phyloP scores from a whole-genome alignment of 108 stramenopile species.

The Parietichytrium sp. region DNA sequence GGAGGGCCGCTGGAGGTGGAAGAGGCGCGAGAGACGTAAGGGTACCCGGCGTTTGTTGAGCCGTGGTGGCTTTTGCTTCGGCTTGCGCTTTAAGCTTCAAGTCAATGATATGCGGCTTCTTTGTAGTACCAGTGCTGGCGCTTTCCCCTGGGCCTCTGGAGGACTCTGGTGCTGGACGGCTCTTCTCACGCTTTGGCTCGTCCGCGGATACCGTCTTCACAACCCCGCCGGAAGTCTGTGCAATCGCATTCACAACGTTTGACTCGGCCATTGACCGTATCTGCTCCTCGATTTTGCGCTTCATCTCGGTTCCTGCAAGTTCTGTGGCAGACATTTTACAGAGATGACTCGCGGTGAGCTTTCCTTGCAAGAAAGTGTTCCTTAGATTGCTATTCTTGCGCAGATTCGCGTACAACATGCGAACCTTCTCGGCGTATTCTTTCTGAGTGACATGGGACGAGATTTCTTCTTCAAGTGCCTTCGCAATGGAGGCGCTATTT shows the following conservation, averaged over 20 bases:
- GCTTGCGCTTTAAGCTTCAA: neutral
- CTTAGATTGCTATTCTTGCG: neutral
- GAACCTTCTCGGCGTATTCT: neutral
- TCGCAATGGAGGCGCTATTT: neutral
- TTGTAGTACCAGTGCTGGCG: neutral
- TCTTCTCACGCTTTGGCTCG: neutral
- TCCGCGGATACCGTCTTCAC: neutral
- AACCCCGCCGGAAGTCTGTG: neutral
- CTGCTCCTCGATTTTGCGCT: neutral
- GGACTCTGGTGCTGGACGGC: neutral
- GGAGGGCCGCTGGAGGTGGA: too few relatives aligned
- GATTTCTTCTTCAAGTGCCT: neutral
- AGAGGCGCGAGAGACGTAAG: too few relatives aligned
- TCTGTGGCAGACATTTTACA: neutral
- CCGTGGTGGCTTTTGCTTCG: too few relatives aligned
- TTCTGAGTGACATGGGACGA: neutral
- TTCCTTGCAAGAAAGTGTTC: neutral
- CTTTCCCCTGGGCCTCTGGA: neutral
- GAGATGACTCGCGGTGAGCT: neutral
- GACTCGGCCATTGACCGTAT: neutral
- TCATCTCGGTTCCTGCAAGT: neutral
- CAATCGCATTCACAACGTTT: neutral
- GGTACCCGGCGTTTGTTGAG: too few relatives aligned
- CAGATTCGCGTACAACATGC: constrained; percentile 4
- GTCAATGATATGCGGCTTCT: neutral